Conservation (phyloP, 257 asterid genomes). For the Plantago ovata region DNA sequence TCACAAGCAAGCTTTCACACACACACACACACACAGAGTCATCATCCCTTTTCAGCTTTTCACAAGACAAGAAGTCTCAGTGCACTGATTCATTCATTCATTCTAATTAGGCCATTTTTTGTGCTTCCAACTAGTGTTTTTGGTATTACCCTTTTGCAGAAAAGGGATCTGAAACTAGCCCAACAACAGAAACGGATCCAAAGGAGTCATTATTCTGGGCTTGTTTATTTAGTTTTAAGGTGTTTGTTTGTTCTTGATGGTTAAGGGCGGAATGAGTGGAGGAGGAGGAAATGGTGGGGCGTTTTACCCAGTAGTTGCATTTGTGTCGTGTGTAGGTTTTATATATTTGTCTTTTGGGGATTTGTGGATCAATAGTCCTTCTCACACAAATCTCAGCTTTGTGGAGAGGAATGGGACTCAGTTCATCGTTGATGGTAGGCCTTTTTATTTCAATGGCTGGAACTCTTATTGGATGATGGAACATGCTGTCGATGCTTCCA, state of each 20-base stretch:
- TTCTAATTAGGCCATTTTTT: too few species aligned
- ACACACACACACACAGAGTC: constrained; percentile 10
- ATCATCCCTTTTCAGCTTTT: too few species aligned
- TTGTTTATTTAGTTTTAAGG: too few species aligned
- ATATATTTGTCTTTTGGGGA: constrained; percentile 74
- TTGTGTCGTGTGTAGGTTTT: constrained; percentile 47
- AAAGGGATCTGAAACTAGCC: constrained; percentile 36
- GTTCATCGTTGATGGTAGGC: constrained; percentile 79
- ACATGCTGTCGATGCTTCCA: constrained; percentile 71
- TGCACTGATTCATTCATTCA: too few species aligned
- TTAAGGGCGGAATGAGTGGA: constrained; percentile 35
- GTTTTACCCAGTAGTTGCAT: constrained; percentile 50
- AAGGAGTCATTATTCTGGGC: background rate
- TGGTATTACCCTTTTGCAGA: constrained; percentile 28
- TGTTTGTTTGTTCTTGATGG: constrained; percentile 26
- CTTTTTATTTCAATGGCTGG: constrained; percentile 93
- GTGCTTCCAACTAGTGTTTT: constrained; percentile 33
- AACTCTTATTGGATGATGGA: constrained; percentile 99
- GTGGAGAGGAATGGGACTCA: constrained; percentile 97
- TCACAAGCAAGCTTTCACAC: constrained; percentile 8
- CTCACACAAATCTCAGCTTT: constrained; percentile 52
- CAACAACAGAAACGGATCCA: too few species aligned
- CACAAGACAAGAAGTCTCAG: constrained; percentile 18
- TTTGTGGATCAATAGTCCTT: constrained; percentile 44
- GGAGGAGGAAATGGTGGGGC: constrained; percentile 56